Conservation (phyloP, 2,329 filamentous ascomycete species). For the Penicillium sp. region DNA sequence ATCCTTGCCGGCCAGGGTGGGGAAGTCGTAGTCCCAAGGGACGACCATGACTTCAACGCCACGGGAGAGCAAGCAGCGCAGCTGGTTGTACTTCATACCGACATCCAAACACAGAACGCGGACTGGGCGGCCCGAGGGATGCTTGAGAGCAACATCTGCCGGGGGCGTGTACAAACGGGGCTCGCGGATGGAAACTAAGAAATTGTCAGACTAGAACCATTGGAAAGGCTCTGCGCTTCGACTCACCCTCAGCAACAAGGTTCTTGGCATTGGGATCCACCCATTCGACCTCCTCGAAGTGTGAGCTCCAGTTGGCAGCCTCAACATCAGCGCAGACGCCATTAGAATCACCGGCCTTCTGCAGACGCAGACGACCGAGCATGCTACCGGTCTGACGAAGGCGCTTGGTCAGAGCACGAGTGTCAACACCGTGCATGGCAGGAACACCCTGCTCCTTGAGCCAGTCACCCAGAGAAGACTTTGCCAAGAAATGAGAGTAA, state of each 20-base stretch:
- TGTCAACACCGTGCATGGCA: conserved; percentile 94
- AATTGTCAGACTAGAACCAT: conserved; percentile 21
- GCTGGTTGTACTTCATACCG: conserved; percentile 97
- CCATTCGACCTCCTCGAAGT: conserved; percentile 84
- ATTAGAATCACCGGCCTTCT: conserved; percentile 54
- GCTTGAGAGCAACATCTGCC: conserved; percentile 68
- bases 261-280: conserved; percentile 89
- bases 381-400: conserved; percentile 94
- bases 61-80: conserved; percentile 85
- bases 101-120: conserved; percentile 93
- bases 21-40: conserved; percentile 94
- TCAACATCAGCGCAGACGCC: conserved; percentile 44
- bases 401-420: conserved; percentile 86
- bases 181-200: conserved; percentile 78
- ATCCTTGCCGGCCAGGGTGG: conserved; percentile 69
- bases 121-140: conserved; percentile 82
- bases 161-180: conserved; percentile 83
- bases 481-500: conserved; percentile 90
- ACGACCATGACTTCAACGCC: conserved; percentile 93
- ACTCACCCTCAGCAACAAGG: conserved; percentile 87
- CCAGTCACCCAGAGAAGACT: conserved; percentile 89
- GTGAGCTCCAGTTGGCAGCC: conserved; percentile 49
- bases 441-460: conserved; percentile 93
- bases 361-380: conserved; percentile 83
- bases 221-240: conserved; percentile 29